phyloP scores from a whole-genome alignment of 2,329 filamentous ascomycete species.

The Colletotrichum brevisporum region DNA sequence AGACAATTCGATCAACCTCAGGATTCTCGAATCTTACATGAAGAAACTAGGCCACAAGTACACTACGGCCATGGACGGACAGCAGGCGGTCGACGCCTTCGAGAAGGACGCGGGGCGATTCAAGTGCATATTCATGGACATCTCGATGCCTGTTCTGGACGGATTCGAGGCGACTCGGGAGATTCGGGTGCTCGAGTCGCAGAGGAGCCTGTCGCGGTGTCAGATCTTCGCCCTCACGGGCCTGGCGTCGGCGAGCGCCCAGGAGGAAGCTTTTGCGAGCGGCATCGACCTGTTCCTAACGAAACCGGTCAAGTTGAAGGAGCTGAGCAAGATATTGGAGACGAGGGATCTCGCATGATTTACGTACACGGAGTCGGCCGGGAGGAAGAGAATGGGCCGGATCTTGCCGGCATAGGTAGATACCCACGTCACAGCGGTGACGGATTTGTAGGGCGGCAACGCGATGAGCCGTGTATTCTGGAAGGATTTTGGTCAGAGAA shows the following conservation, averaged over 20 bases:
- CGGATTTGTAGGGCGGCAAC: no score
- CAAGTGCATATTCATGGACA: conserved; percentile 59
- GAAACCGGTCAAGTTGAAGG: conserved; percentile 64
- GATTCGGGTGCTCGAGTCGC: conserved; percentile 65
- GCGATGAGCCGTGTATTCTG: no score
- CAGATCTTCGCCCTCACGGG: conserved; percentile 68
- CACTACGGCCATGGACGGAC: conserved; percentile 51
- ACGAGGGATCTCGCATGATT: conserved; percentile 9
- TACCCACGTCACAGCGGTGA: neutral
- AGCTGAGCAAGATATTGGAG: conserved; percentile 46
- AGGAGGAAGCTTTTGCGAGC: conserved; percentile 66
- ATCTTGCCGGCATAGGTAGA: neutral
- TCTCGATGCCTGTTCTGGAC: conserved; percentile 72
- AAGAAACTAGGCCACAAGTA: conserved; percentile 50
- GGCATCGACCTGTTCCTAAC: conserved; percentile 69
- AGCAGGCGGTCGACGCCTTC: conserved; percentile 51
- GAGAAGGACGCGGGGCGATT: conserved; percentile 44
- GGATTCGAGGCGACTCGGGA: conserved; percentile 63
- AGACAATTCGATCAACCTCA: conserved; percentile 58
- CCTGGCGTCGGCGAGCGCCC: conserved; percentile 62
- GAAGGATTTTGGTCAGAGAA: no score
- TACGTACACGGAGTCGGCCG: neutral
- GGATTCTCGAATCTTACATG: conserved; percentile 52
- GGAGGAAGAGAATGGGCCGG: neutral
- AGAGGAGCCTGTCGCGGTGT: conserved; percentile 55